Base-by-base conservation (phyloP, 371 early-diverging fungal genomes). In the Sporodiniella umbellata region DNA sequence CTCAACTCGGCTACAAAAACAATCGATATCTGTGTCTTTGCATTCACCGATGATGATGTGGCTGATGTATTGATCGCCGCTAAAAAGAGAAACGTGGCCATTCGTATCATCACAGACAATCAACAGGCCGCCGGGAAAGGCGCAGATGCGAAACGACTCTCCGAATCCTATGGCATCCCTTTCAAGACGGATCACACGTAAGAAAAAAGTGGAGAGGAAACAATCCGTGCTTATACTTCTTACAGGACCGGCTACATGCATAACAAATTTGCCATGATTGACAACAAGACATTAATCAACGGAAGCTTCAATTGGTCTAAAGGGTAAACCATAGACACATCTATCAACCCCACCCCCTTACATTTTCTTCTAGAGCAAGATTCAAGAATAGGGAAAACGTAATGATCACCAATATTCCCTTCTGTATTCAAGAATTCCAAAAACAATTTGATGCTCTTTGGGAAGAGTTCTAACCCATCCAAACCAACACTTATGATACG, bases 231-330 rank as follows among this genome's bases (percentile, higher is more conserved):
- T 37, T 15, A 7, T 38, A 42, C n/a, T 31, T 43, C 24, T 11
- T 45, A 15, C 56, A 78, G 77, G 33, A 44, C 63, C 12, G 68
- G 75, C 8, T 77, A 69, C 46, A 82, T 82, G 83, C 83, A 82
- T 42, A 79, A 82, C 63, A 82, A 82, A 51, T 82, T 82, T 58
- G 83, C 78, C 6, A 59, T 79, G 37, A 51, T 79, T 30, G 78
- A 79, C 45, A 53, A 72, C 37, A 38, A 56, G 19, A 64, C 78
- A 15, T 56, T 83, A 21, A 64, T 79, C 43, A 75, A 65, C 39
- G 83, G 83, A 12, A 80, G 81, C 42, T 83, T 75, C 62, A 83
- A 83, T 60, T 83, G 83, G 83, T 79, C 80, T 38, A 83, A 80
- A 33, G 78, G 69, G 75, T 75, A 65, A 60, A 47, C 12, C 8